Base-by-base conservation (phyloP, 352 stramenopile species). In the Elongisporangium prolatum region DNA sequence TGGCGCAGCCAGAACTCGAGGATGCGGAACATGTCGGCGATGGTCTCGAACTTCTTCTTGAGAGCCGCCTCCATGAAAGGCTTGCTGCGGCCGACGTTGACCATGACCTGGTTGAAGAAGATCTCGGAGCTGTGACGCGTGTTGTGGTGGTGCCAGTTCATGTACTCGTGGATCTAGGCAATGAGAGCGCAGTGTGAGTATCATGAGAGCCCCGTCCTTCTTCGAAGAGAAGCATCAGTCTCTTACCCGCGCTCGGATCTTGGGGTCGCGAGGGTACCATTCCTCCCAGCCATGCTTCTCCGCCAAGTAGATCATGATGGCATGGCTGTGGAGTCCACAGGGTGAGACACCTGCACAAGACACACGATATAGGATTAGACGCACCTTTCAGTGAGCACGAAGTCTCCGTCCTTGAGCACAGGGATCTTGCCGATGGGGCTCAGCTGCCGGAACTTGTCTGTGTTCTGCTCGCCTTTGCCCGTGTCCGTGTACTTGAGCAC, bases 81-180 rank as follows among this genome's bases (percentile, higher is more conserved):
- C 24, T 70, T 82, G 34, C 67, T 65, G 18, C 69, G 69, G 11
- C 80, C 77, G 11, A 85, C 55, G 59, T 87, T 90, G 16, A 69
- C 61, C 64, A 85, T 74, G 25, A 90, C 55, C 64, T 82, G 69
- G 63, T 85, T 76, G 21, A 86, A 69, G 62, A 87, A 87, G 53
- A 90, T 77, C 60, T 88, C 60, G 2, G 74, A 84, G 58, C 73
- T 81, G 24, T 65, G 65, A 38, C 81, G 81, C 54, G 79, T 72
- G 61, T 89, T 88, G 44, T 79, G 73, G 71, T 91, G 81, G 60
- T 91, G 81, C 81, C 81, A 91, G 67, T 90, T 77, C 63, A 72
- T 86, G 69, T 90, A 90, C 71, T 90, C 80, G 54, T 88, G 66
- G 64, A 90, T 90, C 78, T 90, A 57, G 5, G 11, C 16, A 34